Evolutionary conservation across 202 grass and related monocot species (phyloP).

Genomic region (Setaria italica): DNA sequence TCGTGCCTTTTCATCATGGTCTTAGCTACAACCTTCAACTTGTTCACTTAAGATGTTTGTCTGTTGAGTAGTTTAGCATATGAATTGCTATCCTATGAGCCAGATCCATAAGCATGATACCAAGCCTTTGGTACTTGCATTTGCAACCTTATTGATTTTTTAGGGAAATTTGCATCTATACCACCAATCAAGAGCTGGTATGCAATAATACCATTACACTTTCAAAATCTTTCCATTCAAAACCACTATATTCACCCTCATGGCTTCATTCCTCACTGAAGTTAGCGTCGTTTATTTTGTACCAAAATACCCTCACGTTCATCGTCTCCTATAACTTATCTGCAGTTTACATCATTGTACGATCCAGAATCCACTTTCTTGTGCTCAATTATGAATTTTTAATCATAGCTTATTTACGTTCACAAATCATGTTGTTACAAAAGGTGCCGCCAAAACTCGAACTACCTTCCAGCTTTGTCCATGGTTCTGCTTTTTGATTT

Average conservation of each 20-base stretch:
- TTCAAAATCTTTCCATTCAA: neutral
- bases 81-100: neutral
- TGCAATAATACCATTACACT: neutral
- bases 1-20: neutral
- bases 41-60: neutral
- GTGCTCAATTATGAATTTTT: neutral
- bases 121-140: neutral
- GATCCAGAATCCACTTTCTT: neutral
- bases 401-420: neutral
- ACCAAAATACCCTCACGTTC: neutral
- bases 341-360: neutral
- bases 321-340: neutral
- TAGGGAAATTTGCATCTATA: neutral
- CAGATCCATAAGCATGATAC: slow-evolving; percentile 1
- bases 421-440: neutral
- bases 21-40: neutral
- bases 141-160: neutral
- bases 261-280: no score
- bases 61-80: neutral
- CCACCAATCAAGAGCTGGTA: neutral
- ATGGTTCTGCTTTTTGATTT: neutral
- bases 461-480: neutral
- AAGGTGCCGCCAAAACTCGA: neutral
- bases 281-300: neutral
- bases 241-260: slow-evolving; percentile 2